Evolutionary conservation across 257 asterid genomes (phyloP).

Genomic region (Solanum arcanum): DNA sequence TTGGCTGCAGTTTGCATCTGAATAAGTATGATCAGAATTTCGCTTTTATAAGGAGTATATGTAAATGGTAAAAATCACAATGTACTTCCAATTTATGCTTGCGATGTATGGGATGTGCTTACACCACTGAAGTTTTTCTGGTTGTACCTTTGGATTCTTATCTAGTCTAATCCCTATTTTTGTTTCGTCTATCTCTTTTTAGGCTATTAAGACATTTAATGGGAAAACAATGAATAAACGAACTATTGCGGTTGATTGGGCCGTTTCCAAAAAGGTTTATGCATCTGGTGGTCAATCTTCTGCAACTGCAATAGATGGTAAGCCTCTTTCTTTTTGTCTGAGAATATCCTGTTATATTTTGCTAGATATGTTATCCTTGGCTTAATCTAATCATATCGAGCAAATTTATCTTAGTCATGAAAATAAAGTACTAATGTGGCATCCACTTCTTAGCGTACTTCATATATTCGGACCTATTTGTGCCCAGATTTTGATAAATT

Average conservation of each 20-base stretch:
- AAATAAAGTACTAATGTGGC: background rate
- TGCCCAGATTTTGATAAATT: background rate
- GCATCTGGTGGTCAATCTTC: slow-evolving; percentile 39
- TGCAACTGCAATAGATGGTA: slow-evolving; percentile 47
- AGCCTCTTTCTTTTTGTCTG: slow-evolving; percentile 7
- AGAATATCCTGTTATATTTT: background rate
- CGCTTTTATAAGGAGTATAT: background rate
- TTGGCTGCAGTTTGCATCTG: background rate
- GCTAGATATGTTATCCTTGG: background rate
- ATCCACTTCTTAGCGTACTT: background rate
- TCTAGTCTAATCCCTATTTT: background rate
- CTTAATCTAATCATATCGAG: background rate
- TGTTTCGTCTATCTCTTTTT: slow-evolving; percentile 7
- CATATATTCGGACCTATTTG: background rate
- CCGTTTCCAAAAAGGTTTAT: slow-evolving; percentile 66
- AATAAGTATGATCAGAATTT: background rate
- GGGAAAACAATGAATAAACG: slow-evolving; percentile 66
- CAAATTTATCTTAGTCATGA: background rate
- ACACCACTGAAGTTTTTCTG: background rate
- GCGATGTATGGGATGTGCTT: background rate
- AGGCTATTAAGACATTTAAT: slow-evolving; percentile 75
- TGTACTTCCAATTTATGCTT: background rate
- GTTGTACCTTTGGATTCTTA: background rate
- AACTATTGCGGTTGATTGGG: slow-evolving; percentile 95
- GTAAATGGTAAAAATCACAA: background rate